Evolutionary conservation across 1,284 basidiomycete genomes (phyloP).

Genomic region (Tylopilus orsonianus): DNA sequence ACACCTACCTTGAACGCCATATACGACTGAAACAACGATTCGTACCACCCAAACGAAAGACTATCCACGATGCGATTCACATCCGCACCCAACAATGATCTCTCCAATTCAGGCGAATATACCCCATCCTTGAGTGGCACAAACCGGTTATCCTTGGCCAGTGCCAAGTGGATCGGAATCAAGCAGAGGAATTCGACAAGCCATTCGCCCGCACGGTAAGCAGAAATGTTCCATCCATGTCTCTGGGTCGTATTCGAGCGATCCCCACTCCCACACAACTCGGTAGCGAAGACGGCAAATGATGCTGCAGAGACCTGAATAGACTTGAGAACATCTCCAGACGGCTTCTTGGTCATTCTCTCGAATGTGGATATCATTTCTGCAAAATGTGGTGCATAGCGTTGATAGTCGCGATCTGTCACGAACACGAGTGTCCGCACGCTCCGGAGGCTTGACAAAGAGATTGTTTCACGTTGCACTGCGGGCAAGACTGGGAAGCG

Average conservation of each 20-base stretch:
- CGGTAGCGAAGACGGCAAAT: conserved; percentile 22
- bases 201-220: conserved; percentile 58
- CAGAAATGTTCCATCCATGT: conserved; percentile 34
- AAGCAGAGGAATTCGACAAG: conserved; percentile 59
- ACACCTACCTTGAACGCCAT: conserved; percentile 51
- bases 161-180: conserved; percentile 62
- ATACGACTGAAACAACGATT: conserved; percentile 62
- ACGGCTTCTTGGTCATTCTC: conserved; percentile 40
- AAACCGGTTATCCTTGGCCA: conserved; percentile 59
- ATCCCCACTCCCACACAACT: conserved; percentile 13
- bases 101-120: conserved; percentile 48
- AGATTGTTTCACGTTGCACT: conserved; percentile 47
- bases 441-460: conserved; percentile 33
- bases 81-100: conserved; percentile 54
- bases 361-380: conserved; percentile 49
- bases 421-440: conserved; percentile 43
- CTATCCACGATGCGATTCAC: conserved; percentile 56
- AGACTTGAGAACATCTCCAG: conserved; percentile 40
- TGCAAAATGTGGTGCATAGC: conserved; percentile 43
- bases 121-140: conserved; percentile 61
- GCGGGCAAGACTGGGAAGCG: conserved; percentile 61
- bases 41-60: conserved; percentile 65
- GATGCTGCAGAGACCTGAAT: conserved; percentile 30
- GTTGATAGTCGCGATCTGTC: conserved; percentile 38
- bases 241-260: not conserved